These are phyloP conservation scores for Hyphopichia pseudoburtonii DNA, from an alignment of 1,139 yeast genomes.

Conservation along the genomic window DNA sequence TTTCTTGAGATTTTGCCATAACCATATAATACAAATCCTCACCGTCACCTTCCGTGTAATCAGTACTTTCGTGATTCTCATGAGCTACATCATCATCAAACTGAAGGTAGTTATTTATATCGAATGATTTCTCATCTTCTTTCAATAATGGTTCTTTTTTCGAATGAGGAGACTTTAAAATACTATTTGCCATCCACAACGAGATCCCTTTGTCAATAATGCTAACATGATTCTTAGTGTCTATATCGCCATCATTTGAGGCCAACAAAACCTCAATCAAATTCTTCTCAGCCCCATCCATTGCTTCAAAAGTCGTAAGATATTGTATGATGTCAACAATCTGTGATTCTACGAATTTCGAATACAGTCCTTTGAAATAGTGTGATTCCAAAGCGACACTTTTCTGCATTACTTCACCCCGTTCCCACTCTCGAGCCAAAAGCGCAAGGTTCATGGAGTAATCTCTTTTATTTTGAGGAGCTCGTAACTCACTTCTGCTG, in stretches of 20 bases:
- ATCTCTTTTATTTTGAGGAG: background rate
- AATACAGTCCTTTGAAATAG: conserved; percentile 13
- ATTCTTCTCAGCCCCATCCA: background rate
- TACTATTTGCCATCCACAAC: conserved; percentile 33
- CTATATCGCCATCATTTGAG: conserved; percentile 7
- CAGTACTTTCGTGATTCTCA: conserved; percentile 6
- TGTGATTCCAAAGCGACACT: background rate
- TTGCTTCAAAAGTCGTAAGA: conserved; percentile 9
- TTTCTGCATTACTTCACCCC: background rate
- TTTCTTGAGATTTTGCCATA: conserved; percentile 26
- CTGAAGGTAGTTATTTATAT: conserved; percentile 25
- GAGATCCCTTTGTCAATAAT: conserved; percentile 17
- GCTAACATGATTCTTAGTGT: conserved; percentile 4
- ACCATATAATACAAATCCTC: conserved; percentile 23
- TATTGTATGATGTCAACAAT: conserved; percentile 14
- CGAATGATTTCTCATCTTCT: conserved; percentile 12
- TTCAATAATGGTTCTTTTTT: background rate
- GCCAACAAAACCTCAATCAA: background rate
- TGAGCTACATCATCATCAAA: conserved; percentile 16
- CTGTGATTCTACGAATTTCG: conserved; percentile 15
- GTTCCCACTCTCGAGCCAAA: conserved; percentile 7
- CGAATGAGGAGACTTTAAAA: conserved; percentile 8
- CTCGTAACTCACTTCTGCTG: background rate
- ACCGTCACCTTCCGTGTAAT: conserved; percentile 3
- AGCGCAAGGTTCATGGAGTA: conserved; percentile 20